phyloP scores from a whole-genome alignment of 2,329 filamentous ascomycete genomes.

The Penicillium sp. region DNA sequence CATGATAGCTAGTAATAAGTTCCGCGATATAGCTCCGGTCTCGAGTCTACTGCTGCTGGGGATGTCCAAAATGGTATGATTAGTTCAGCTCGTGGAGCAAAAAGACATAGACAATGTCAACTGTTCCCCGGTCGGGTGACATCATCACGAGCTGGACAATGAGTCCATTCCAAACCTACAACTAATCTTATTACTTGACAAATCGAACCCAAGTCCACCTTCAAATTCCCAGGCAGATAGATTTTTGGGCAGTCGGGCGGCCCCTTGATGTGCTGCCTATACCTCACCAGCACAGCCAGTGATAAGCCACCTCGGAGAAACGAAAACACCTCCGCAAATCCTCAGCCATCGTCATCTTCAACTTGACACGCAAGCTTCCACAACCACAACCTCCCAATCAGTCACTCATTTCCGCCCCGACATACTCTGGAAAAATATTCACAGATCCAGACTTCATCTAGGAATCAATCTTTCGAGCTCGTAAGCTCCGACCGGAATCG shows the following conservation, averaged over 20 bases:
- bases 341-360: slow-evolving; percentile 17
- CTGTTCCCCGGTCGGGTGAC: slow-evolving; percentile 21
- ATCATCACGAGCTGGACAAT: slow-evolving; percentile 18
- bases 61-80: not conserved
- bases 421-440: not conserved
- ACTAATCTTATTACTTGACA: not conserved
- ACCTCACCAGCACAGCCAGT: slow-evolving; percentile 2
- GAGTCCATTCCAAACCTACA: not conserved
- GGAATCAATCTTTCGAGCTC: not conserved
- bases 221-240: not conserved
- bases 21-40: too few species aligned
- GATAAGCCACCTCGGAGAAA: slow-evolving; percentile 29
- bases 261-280: not conserved
- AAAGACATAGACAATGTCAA: not conserved
- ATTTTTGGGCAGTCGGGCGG: not conserved
- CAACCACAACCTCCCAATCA: not conserved
- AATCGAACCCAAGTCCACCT: not conserved
- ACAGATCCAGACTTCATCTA: not conserved
- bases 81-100: not conserved
- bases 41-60: not conserved
- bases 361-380: not conserved
- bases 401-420: not conserved
- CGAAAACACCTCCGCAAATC: slow-evolving; percentile 24
- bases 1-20: too few species aligned
- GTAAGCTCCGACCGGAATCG: not conserved